phyloP scores from a whole-genome alignment of 345 rosid species.

The Sonneratia alba region DNA sequence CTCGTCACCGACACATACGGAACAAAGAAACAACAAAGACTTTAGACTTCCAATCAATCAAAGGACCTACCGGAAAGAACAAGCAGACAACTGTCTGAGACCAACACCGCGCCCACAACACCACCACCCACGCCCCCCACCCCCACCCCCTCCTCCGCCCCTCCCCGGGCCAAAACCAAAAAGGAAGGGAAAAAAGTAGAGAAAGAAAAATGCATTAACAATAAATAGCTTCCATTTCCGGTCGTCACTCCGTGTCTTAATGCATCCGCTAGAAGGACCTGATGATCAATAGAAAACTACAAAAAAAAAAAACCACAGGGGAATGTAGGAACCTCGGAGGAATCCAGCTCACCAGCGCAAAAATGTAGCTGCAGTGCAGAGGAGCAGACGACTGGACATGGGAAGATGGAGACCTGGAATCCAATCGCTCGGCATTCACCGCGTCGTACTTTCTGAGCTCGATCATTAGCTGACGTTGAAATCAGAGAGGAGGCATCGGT shows the following conservation, averaged over 20 bases:
- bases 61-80: not conserved
- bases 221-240: no score
- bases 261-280: not conserved
- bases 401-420: not conserved
- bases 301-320: not conserved
- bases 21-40: not conserved
- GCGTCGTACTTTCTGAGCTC: not conserved
- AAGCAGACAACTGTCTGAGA: not conserved
- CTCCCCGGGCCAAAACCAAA: no score
- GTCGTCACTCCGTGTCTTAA: no score
- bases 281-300: not conserved
- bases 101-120: no score
- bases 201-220: not conserved
- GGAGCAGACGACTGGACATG: not conserved
- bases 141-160: no score
- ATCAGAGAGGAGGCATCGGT: not conserved
- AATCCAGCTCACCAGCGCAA: slow-evolving; percentile 7
- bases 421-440: not conserved
- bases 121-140: no score
- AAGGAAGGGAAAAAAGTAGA: not conserved
- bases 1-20: not conserved
- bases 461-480: not conserved
- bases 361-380: not conserved
- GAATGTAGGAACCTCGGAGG: not conserved
- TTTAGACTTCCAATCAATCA: not conserved